Evolutionary conservation across 257 asterid species (phyloP), one percentile per base, ranked within the genome.

Genomic region (Paulownia fortunei): DNA sequence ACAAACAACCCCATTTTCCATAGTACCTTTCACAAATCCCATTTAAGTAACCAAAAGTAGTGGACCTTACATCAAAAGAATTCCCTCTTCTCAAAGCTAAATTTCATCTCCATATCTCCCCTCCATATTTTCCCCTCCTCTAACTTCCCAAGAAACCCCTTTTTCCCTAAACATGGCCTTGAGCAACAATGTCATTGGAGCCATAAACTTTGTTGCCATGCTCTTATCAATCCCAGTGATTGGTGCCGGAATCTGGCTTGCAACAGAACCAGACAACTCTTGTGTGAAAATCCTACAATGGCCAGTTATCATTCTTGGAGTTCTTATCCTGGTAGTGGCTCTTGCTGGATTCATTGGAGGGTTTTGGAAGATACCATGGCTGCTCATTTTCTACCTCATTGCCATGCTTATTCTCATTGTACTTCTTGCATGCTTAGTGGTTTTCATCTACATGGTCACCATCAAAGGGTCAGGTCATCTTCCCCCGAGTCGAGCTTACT

Each of bases 171-270:
- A 80, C 10, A 94, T 92, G 97, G 96, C 97, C 52, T 8, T 94
- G 62, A 89, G 94, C 78, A 90, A 83, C 72, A 87, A 83, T 68
- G 92, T 94, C 0, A 91, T 92, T 16, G 98, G 98, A 8, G 89
- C 87, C 65, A 86, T 91, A 37, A 94, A 91, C 86, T 92, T 94
- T 52, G 82, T 88, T 2, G 97, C 89, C 6, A 84, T 89, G 91
- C 89, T 94, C 44, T 86, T 92, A 4, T 94, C 98, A 5, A 81
- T 94, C 56, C 98, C 97, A 1, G 69, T 94, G 1, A 94, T 94
- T 24, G 97, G 97, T 23, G 85, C 97, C 19, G 98, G 97, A 4
- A 91, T 94, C 44, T 92, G 97, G 98, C 94, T 94, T 0, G 72
- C 97, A 21, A 88, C 93, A 3, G 85, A 85, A 64, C 83, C 88